These are phyloP conservation scores for Calonectria crousiana DNA, from an alignment of 2,329 filamentous ascomycete genomes.

Conservation along the genomic window DNA sequence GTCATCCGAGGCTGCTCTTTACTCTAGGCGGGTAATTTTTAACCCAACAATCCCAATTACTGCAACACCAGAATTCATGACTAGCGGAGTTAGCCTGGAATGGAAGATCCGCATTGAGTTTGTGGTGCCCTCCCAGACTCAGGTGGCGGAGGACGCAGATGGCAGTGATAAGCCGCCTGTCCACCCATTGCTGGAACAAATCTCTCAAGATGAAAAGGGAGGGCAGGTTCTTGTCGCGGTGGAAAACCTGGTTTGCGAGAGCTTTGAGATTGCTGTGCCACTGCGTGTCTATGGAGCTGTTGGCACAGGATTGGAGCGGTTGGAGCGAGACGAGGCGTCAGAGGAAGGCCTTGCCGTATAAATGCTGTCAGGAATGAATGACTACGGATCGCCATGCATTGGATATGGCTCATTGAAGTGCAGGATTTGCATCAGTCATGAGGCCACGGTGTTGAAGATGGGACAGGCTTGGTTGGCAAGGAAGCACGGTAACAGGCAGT, in stretches of 20 bases:
- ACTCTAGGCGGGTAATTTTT: constrained; percentile 83
- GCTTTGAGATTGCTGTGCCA: constrained; percentile 90
- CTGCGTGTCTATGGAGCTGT: constrained; percentile 81
- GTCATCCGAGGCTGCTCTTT: constrained; percentile 85
- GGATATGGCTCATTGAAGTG: constrained; percentile 19
- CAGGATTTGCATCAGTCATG: constrained; percentile 17
- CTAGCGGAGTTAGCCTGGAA: constrained; percentile 85
- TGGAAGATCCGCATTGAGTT: constrained; percentile 96
- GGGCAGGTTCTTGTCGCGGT: constrained; percentile 79
- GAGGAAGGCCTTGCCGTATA: constrained; percentile 59
- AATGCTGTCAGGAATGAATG: constrained; percentile 20
- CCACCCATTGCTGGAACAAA: constrained; percentile 78
- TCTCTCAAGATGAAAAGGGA: constrained; percentile 83
- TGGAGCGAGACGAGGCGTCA: constrained; percentile 67
- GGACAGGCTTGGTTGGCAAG: neutral
- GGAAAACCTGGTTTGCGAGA: constrained; percentile 85
- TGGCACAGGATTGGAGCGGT: constrained; percentile 66
- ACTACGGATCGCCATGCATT: neutral
- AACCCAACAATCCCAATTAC: constrained; percentile 83
- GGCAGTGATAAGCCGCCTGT: constrained; percentile 36
- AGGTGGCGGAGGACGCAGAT: constrained; percentile 44
- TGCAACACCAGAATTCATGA: constrained; percentile 92
- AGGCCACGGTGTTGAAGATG: neutral
- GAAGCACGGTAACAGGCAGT: constrained; percentile 9
- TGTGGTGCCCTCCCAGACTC: constrained; percentile 76